Evolutionary conservation across 768 basidiomycete genomes (phyloP).

Genomic region (Leccinum uliginosum): DNA sequence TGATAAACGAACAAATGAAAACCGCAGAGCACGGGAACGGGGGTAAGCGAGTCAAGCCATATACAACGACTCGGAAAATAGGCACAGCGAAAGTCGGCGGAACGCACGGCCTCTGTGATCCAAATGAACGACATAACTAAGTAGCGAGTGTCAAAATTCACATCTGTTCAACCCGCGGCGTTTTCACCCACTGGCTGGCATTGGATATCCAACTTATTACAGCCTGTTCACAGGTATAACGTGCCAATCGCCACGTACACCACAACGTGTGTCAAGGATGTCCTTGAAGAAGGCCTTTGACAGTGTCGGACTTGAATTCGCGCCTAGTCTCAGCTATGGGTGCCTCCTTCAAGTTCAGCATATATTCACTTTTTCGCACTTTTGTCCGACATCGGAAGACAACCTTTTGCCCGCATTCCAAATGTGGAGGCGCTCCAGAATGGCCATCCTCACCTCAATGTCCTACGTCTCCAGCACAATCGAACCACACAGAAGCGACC

Average conservation of each 20-base stretch:
- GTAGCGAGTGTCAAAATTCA: too few species aligned
- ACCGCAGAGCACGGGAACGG: background rate
- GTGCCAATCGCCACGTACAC: background rate
- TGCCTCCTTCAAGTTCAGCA: background rate
- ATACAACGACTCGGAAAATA: background rate
- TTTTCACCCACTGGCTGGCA: too few species aligned
- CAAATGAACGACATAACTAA: too few species aligned
- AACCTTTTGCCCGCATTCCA: background rate
- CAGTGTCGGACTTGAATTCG: background rate
- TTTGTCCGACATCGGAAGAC: background rate
- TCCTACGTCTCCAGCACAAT: background rate
- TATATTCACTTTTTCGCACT: background rate
- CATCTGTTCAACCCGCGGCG: background rate
- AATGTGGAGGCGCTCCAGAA: background rate
- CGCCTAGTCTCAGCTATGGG: background rate
- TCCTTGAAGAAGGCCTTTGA: background rate
- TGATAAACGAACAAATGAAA: background rate
- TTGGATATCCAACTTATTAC: background rate
- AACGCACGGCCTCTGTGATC: too few species aligned
- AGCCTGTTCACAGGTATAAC: background rate
- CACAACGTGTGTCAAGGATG: background rate
- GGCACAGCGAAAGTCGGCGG: too few species aligned
- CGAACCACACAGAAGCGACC: background rate
- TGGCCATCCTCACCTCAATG: background rate
- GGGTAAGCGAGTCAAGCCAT: background rate